These are phyloP conservation scores for Pseudocercospora ulei DNA, from an alignment of 2,329 filamentous ascomycete species.

Conservation along the genomic window DNA sequence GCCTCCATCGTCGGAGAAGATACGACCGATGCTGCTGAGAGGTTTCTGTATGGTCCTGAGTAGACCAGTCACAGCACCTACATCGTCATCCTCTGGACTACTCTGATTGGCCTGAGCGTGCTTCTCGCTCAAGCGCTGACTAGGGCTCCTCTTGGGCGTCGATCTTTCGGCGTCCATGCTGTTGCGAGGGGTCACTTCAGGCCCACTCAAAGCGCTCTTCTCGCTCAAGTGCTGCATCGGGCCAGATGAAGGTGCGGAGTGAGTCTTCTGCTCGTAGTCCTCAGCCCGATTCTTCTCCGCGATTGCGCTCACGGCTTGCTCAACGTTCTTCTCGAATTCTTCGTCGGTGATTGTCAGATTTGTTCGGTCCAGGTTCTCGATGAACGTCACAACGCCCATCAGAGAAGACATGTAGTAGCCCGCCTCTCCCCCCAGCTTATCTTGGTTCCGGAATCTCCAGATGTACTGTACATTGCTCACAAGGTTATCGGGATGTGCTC, in stretches of 20 bases:
- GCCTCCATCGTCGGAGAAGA: slow-evolving; percentile 65
- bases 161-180: slow-evolving; percentile 53
- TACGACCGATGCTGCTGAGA: slow-evolving; percentile 81
- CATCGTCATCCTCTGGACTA: slow-evolving; percentile 52
- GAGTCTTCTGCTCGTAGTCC: slow-evolving; percentile 37
- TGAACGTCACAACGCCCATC: slow-evolving; percentile 90
- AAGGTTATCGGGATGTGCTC: slow-evolving; percentile 87
- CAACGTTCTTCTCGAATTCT: slow-evolving; percentile 93
- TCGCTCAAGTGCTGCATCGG: slow-evolving; percentile 37
- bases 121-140: slow-evolving; percentile 38
- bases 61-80: slow-evolving; percentile 71
- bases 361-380: slow-evolving; percentile 91
- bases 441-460: slow-evolving; percentile 88
- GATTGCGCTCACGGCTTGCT: slow-evolving; percentile 88
- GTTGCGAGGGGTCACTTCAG: slow-evolving; percentile 51
- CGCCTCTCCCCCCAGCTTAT: slow-evolving; percentile 93
- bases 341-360: slow-evolving; percentile 87
- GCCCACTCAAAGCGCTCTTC: slow-evolving; percentile 44
- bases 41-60: slow-evolving; percentile 85
- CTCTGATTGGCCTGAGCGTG: slow-evolving; percentile 21
- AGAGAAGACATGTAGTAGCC: slow-evolving; percentile 96
- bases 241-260: slow-evolving; percentile 31
- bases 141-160: slow-evolving; percentile 48
- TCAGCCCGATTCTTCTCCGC: slow-evolving; percentile 71
- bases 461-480: slow-evolving; percentile 99